Conservation (phyloP, 306 rosid species). For the Inga laurina region DNA sequence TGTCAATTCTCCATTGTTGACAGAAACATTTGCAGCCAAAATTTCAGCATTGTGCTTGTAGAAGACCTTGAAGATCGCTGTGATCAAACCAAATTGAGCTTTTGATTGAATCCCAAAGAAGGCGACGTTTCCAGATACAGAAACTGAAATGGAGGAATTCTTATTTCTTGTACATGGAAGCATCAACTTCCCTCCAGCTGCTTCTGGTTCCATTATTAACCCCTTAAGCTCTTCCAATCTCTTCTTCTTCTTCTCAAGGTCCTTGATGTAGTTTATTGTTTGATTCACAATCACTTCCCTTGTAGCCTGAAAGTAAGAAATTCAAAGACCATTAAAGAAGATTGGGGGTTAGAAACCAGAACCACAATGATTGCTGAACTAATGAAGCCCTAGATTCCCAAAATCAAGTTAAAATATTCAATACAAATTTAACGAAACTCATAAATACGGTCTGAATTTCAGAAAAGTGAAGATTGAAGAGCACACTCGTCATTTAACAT, state of each 20-base stretch:
- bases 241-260: slow-evolving; percentile 42
- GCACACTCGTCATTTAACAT: neutral
- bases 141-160: slow-evolving; percentile 30
- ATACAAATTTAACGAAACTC: neutral
- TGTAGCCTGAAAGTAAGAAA: slow-evolving; percentile 31
- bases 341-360: neutral
- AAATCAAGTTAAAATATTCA: neutral
- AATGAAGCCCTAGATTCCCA: neutral
- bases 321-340: neutral
- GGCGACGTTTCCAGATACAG: slow-evolving; percentile 33
- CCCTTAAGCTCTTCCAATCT: slow-evolving; percentile 47
- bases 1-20: slow-evolving; percentile 32
- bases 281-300: slow-evolving; percentile 36
- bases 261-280: slow-evolving; percentile 42
- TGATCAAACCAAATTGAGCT: slow-evolving; percentile 29
- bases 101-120: slow-evolving; percentile 47
- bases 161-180: slow-evolving; percentile 4
- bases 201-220: neutral
- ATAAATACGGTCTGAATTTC: neutral
- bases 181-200: slow-evolving; percentile 4
- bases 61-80: slow-evolving; percentile 36
- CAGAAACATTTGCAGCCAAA: slow-evolving; percentile 44
- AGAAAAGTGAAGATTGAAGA: neutral
- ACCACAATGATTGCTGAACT: neutral
- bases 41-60: slow-evolving; percentile 32